phyloP scores from a whole-genome alignment of 2,329 filamentous ascomycete species.

The Rosellinia necatrix region DNA sequence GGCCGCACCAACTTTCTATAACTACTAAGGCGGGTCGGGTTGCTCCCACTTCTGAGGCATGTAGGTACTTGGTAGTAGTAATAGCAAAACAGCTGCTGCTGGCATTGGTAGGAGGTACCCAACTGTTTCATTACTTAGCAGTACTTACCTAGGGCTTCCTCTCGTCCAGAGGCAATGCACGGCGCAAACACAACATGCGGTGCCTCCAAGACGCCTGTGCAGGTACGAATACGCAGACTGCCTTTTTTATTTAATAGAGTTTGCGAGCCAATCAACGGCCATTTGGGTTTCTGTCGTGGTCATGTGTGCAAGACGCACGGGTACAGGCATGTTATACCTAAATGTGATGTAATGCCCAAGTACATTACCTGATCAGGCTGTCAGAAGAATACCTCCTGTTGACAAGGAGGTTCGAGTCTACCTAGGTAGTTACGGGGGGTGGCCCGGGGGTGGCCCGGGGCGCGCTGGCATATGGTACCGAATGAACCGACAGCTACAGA shows the following conservation, averaged over 20 bases:
- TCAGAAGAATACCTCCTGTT: constrained; percentile 6
- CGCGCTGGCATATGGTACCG: constrained; percentile 2
- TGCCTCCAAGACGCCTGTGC: not conserved
- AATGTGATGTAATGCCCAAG: not conserved
- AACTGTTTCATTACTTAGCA: too few relatives aligned
- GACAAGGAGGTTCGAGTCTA: not conserved
- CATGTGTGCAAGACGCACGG: constrained; percentile 17
- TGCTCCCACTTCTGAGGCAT: constrained; percentile 14
- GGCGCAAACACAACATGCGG: not conserved
- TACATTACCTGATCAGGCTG: constrained; percentile 9
- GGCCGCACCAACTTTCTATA: constrained; percentile 11
- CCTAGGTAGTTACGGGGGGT: too few relatives aligned
- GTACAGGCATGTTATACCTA: constrained; percentile 1
- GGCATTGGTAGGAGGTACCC: too few relatives aligned
- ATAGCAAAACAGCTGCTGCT: not conserved
- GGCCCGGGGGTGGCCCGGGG: too few relatives aligned
- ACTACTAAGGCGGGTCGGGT: constrained; percentile 12
- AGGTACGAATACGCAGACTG: constrained; percentile 22
- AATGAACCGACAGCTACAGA: constrained; percentile 11
- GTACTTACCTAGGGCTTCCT: not conserved
- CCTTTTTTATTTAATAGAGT: constrained; percentile 1
- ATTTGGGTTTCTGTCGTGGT: constrained; percentile 8
- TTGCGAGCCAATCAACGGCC: constrained; percentile 16
- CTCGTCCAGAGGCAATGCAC: not conserved
- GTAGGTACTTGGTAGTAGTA: constrained; percentile 20